Evolutionary conservation across 202 grass and related monocot species (phyloP), one percentile per base, ranked within the genome.

Genomic region (Schoenoplectus tabernaemontani): DNA sequence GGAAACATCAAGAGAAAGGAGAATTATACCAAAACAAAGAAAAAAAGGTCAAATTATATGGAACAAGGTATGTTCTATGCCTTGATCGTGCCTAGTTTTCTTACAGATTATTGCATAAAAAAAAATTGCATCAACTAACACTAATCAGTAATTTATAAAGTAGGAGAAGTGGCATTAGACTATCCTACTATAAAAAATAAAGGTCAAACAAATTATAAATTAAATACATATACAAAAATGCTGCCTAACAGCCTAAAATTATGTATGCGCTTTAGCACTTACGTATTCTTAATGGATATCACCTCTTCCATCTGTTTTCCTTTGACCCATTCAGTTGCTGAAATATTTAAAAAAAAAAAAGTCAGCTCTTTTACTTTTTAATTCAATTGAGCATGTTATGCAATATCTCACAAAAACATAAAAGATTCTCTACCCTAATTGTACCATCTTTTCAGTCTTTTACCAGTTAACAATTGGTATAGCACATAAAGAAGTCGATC

Each of bases 261-360:
- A n/a, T n/a, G n/a, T n/a, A n/a, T n/a, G n/a, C n/a, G n/a, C n/a
- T n/a, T n/a, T n/a, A n/a, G 22, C 32, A 66, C 84, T 90, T 83
- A 99, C 96, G 88, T 99, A 48, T 99, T 99, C 78, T 92, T 99
- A 73, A 99, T 99, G 36, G 89, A 84, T 83, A 95, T 20, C 41
- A 95, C 96, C 83, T 99, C 91, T 78, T 99, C 91, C 86, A 84
- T 99, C 65, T 89, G 90, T 54, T 92, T 95, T 81, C 96, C 91
- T 83, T 99, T 99, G 51, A 95, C 91, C 96, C 91, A 99, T 87
- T 99, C 96, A 41, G 96, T 99, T 71, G 88, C 91, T 99, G 90
- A 77, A 89, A n/a, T n/a, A 63, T 50, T 54, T 12, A 81, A 39
- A 84, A 15, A 50, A 83, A 9, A 50, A n/a, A n/a, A n/a, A n/a